Percentiles rank a stretch among this genome's conserved stretches.
phyloP scores from a whole-genome alignment of 1,284 basidiomycete genomes.

The Cerrena zonata region DNA sequence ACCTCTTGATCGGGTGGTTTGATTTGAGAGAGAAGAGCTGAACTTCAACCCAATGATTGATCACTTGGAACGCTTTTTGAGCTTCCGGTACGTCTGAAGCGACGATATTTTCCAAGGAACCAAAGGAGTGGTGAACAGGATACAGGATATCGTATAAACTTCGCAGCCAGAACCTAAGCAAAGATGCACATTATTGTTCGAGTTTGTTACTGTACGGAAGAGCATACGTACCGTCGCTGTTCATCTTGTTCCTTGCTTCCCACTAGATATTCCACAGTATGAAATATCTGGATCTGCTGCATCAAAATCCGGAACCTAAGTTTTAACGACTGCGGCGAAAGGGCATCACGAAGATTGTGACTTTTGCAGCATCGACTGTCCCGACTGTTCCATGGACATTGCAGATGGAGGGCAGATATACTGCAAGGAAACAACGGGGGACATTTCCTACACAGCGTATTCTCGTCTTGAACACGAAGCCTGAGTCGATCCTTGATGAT shows the following conservation, averaged over 20 bases:
- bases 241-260: neutral
- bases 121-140: constrained; percentile 1
- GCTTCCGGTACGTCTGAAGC: neutral
- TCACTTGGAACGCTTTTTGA: neutral
- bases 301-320: neutral
- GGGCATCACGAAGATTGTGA: neutral
- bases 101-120: neutral
- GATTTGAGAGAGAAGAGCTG: neutral
- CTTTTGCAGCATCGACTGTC: neutral
- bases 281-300: neutral
- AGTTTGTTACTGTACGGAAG: neutral
- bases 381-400: neutral
- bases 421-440: neutral
- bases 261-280: neutral
- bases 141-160: neutral
- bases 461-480: neutral
- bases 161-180: constrained; percentile 2
- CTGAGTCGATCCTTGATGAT: neutral
- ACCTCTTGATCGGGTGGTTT: neutral
- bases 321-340: neutral
- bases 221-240: neutral
- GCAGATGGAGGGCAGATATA: neutral
- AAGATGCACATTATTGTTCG: neutral
- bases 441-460: neutral
- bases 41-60: constrained; percentile 1